Conservation (phyloP, 805 yeast genomes). For the Saccharomycopsis synnaedendra region DNA sequence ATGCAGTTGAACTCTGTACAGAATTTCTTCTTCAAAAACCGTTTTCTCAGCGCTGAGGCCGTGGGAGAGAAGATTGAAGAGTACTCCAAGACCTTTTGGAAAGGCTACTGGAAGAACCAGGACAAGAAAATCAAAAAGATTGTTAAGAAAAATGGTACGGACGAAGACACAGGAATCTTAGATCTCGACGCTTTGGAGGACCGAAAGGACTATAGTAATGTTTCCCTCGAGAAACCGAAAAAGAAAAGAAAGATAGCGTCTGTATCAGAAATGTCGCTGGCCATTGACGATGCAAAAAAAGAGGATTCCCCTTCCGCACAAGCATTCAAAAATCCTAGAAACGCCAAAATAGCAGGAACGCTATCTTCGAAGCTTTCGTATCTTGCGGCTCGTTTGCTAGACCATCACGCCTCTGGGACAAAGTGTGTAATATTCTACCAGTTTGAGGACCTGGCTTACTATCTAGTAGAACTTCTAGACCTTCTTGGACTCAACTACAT, state of each 20-base stretch:
- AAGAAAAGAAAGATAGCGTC: neutral
- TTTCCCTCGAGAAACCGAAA: neutral
- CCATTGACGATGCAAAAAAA: too few relatives aligned
- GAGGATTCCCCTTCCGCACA: too few relatives aligned
- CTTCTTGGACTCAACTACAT: conserved; percentile 47
- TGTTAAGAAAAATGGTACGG: conserved; percentile 25
- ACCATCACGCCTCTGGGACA: conserved; percentile 34
- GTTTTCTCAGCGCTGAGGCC: conserved; percentile 29
- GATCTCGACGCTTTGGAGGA: conserved; percentile 17
- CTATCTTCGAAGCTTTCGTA: conserved; percentile 57
- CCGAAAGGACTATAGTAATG: neutral
- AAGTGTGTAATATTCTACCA: conserved; percentile 60
- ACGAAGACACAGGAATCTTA: conserved; percentile 25
- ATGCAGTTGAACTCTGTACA: conserved; percentile 45
- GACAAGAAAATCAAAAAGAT: conserved; percentile 26
- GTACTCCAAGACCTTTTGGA: conserved; percentile 39
- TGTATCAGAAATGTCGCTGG: too few relatives aligned
- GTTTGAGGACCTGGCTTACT: conserved; percentile 61
- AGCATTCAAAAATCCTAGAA: conserved; percentile 11
- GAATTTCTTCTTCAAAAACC: conserved; percentile 39
- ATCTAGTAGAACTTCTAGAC: conserved; percentile 53
- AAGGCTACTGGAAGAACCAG: conserved; percentile 33
- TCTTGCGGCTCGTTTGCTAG: conserved; percentile 39
- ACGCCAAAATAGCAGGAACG: conserved; percentile 43
- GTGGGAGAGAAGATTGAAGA: conserved; percentile 25